Conservation (phyloP, 768 basidiomycete genomes). For the Termitomyces heimii region DNA sequence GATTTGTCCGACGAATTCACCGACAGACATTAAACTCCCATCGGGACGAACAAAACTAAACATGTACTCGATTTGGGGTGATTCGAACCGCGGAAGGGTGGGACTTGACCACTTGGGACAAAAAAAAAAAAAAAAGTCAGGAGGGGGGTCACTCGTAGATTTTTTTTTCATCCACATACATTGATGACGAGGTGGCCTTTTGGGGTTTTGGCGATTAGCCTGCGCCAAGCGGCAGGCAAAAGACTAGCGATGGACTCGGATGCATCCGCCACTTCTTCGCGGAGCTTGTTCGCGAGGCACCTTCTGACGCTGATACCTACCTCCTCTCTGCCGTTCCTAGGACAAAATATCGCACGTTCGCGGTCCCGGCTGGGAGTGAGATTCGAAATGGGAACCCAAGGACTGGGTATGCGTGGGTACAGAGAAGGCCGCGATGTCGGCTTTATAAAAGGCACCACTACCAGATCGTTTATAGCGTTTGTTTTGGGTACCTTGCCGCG, state of each 20-base stretch:
- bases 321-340: neutral
- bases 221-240: neutral
- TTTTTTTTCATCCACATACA: neutral
- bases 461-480: neutral
- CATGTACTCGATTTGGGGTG: neutral
- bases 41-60: neutral
- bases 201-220: neutral
- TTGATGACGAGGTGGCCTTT: neutral
- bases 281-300: neutral
- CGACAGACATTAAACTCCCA: neutral
- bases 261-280: neutral
- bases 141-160: too few relatives aligned
- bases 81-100: neutral
- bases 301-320: neutral
- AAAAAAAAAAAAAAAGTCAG: too few relatives aligned
- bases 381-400: neutral
- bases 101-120: neutral
- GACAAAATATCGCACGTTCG: neutral
- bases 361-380: too few relatives aligned
- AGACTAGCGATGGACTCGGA: neutral
- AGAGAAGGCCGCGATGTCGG: neutral
- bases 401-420: neutral
- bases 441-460: neutral
- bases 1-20: conserved; percentile 4
- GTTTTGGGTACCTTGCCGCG: neutral